Evolutionary conservation across 163 green algal species (phyloP), one percentile per base, ranked within the genome.

Genomic region (Chlorella variabilis): DNA sequence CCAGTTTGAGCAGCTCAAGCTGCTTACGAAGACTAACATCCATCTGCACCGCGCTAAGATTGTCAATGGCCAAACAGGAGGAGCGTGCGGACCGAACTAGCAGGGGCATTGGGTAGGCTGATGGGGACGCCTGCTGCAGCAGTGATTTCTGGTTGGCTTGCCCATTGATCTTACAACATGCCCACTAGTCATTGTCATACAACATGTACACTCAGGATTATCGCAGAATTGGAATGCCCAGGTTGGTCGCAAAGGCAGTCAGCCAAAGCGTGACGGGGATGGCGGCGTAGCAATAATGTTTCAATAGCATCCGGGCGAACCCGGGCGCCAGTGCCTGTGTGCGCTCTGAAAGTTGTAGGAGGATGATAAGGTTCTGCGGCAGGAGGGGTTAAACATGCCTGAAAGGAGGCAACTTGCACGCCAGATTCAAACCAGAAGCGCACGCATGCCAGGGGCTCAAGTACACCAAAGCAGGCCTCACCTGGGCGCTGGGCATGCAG

Each of bases 1-100:
- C 71, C 78, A 78, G 36, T 84, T 86, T 41, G 92, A 96, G 84
- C 84, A 92, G 79, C 91, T 93, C 80, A 91, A 85, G 4, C 80
- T 94, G 65, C 90, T 97, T 18, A 96, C 87, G 1, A 86, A 91
- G 27, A 78, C 80, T 84, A 97, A 97, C 87, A 93, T 97, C 41
- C 90, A 96, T 29, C 84, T 90, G 36, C 94, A 93, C 88, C 59
- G 81, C 5, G 87, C 92, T 77, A 83, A 86, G 29, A 95, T 97
- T 54, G 91, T 89, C n/a, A 80, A 80, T 23, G 73, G 73, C 36
- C 56, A n/a, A n/a, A n/a, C n/a, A n/a, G n/a, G n/a, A n/a, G n/a
- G n/a, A n/a, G n/a, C n/a, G n/a, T n/a, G n/a, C n/a, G n/a, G n/a
- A n/a, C n/a, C n/a, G n/a, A n/a, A n/a, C n/a, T n/a, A n/a, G n/a